These are phyloP conservation scores for Phytophthora fragariaefolia DNA, from an alignment of 352 stramenopile species.

Conservation along the genomic window DNA sequence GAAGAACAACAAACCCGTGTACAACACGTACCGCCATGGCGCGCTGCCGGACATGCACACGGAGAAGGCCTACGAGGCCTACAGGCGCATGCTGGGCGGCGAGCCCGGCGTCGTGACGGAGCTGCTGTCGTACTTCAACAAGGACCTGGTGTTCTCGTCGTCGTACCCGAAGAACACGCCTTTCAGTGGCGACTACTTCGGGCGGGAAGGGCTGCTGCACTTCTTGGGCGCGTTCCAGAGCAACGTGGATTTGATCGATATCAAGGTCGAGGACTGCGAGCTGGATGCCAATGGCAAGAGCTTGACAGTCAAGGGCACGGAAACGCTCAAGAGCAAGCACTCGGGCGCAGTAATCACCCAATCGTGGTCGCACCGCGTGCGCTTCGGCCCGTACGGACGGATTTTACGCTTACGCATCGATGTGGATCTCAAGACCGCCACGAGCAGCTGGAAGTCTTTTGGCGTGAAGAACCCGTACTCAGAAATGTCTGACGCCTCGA, in stretches of 20 bases:
- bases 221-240: slow-evolving; percentile 77
- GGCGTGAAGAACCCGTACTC: slow-evolving; percentile 82
- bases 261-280: slow-evolving; percentile 71
- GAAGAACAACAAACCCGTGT: slow-evolving; percentile 85
- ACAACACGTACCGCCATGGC: slow-evolving; percentile 79
- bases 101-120: slow-evolving; percentile 64
- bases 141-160: slow-evolving; percentile 89
- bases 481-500: slow-evolving; percentile 76
- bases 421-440: slow-evolving; percentile 74
- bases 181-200: slow-evolving; percentile 87
- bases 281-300: slow-evolving; percentile 72
- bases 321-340: slow-evolving; percentile 86
- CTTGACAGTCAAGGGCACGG: slow-evolving; percentile 75
- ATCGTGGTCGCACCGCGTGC: slow-evolving; percentile 77
- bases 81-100: slow-evolving; percentile 64
- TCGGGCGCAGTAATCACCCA: slow-evolving; percentile 75
- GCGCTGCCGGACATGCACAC: slow-evolving; percentile 79
- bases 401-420: slow-evolving; percentile 85
- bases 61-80: slow-evolving; percentile 81
- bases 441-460: slow-evolving; percentile 82
- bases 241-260: slow-evolving; percentile 85
- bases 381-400: slow-evolving; percentile 82
- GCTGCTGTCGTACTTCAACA: slow-evolving; percentile 89
- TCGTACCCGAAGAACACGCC: slow-evolving; percentile 80
- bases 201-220: slow-evolving; percentile 80